Evolutionary conservation across 306 rosid species (phyloP).

Genomic region (Gastrolobium villosum): DNA sequence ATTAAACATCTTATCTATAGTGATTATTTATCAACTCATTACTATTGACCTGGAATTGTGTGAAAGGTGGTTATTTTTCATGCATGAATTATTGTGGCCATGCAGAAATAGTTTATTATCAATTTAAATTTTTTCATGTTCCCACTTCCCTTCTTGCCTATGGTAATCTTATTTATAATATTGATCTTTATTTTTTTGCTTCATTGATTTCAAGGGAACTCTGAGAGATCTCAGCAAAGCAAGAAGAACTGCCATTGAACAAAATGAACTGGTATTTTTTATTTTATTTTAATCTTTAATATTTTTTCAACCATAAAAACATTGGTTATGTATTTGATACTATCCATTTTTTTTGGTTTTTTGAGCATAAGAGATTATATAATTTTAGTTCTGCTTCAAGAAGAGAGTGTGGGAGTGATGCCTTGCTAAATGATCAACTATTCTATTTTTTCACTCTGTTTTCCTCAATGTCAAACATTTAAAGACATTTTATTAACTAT

Average conservation of each 20-base stretch:
- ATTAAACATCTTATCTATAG: constrained; percentile 12
- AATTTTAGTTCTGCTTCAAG: constrained; percentile 11
- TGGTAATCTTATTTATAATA: too few species aligned
- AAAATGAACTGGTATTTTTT: constrained; percentile 59
- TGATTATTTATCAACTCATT: constrained; percentile 5
- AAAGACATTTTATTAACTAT: constrained; percentile 30
- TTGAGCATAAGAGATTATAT: not conserved
- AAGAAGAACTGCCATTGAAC: constrained; percentile 63
- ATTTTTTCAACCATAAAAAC: too few species aligned
- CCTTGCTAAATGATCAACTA: not conserved
- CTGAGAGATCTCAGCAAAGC: constrained; percentile 80
- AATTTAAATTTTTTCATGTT: constrained; percentile 26
- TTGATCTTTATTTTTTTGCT: constrained; percentile 41
- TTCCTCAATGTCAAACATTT: not conserved
- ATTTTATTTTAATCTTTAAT: too few species aligned
- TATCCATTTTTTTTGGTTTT: not conserved
- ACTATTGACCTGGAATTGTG: constrained; percentile 10
- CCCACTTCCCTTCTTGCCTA: constrained; percentile 32
- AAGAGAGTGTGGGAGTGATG: constrained; percentile 15
- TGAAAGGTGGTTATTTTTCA: constrained; percentile 18
- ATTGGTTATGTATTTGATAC: not conserved
- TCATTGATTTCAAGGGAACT: constrained; percentile 69
- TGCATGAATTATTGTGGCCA: not conserved
- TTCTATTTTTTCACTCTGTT: constrained; percentile 1
- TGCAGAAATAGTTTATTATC: constrained; percentile 6